Base-by-base conservation (phyloP, 495 filamentous ascomycete species). In the Xylaria curta region DNA sequence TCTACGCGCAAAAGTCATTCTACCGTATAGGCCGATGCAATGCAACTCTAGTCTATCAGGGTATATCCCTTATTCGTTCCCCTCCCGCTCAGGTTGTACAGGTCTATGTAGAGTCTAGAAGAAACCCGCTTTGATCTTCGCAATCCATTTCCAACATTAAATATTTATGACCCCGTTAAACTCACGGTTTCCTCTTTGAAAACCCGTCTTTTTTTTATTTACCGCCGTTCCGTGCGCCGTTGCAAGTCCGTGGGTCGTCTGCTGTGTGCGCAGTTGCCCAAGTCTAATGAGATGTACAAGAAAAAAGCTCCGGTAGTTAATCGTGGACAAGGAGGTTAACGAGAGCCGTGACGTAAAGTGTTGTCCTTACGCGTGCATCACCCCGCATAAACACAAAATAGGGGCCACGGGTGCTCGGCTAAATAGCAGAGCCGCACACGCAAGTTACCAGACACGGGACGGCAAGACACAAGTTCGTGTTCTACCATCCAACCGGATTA, bases 231-330 rank as follows among this genome's bases (percentile, higher is more conserved):
- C 65, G 5, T 67, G 65, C 49, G 65, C 65, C 65, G 49, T 33
- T 31, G 65, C 49, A 66, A 36, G 51, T 38, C 63, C 44, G 26
- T 53, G 28, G 63, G 44, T 40, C 44, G 21, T 53, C 46, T 46
- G 46, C 28, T 49, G 19, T 53, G 63, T 33, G 4, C 8, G 26
- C 17, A 33, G n/a, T 38, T 38, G 28, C 26, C 63, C 44, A 36
- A 53, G 46, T 66, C 63, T 66, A 66, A 21, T 49, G 63, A 51
- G 44, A 66, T 38, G 51, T 53, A 46, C 10, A 66, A 40, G 38
- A 66, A 31, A n/a, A 31, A 53, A 53, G 44, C 44, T 28, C 26
- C 19, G 26, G 24, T 17, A 31, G 63, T 6, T 46, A 7, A 60
- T 60, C 17, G 33, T 38, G 5, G n/a, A 42, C 47, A 15, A 13